Evolutionary conservation across 1,139 yeast genomes (phyloP).

Genomic region (Komagataea norvegica): DNA sequence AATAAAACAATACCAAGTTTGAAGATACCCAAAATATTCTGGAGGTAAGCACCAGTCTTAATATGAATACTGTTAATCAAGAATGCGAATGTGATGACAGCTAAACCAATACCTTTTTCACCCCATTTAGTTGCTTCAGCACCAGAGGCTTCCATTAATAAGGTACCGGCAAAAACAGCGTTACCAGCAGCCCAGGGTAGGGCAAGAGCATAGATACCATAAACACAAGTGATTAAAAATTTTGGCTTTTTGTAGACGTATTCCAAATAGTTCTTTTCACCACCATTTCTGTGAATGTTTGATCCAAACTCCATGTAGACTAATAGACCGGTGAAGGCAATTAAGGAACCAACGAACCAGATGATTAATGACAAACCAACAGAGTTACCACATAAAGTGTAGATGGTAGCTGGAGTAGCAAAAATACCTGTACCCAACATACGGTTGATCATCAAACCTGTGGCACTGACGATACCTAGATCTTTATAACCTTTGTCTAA

Average conservation of each 20-base stretch:
- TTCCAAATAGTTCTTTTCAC: constrained; percentile 81
- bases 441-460: constrained; percentile 58
- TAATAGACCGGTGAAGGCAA: constrained; percentile 68
- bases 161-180: constrained; percentile 46
- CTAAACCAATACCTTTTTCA: constrained; percentile 71
- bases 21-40: constrained; percentile 66
- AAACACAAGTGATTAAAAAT: constrained; percentile 67
- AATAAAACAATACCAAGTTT: constrained; percentile 63
- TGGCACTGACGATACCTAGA: constrained; percentile 26
- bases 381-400: constrained; percentile 56
- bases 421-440: constrained; percentile 89
- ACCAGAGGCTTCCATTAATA: constrained; percentile 64
- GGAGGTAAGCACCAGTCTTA: constrained; percentile 62
- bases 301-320: constrained; percentile 84
- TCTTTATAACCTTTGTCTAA: constrained; percentile 27
- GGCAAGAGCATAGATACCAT: constrained; percentile 69
- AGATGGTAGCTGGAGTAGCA: constrained; percentile 79
- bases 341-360: constrained; percentile 75
- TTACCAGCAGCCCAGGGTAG: constrained; percentile 87
- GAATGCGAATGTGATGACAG: constrained; percentile 69
- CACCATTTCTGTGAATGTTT: constrained; percentile 82
- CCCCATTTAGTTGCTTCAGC: constrained; percentile 67
- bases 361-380: constrained; percentile 68
- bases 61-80: constrained; percentile 58
- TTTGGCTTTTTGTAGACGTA: constrained; percentile 65